Conservation (phyloP, 257 asterid genomes). For the Verbena officinalis region DNA sequence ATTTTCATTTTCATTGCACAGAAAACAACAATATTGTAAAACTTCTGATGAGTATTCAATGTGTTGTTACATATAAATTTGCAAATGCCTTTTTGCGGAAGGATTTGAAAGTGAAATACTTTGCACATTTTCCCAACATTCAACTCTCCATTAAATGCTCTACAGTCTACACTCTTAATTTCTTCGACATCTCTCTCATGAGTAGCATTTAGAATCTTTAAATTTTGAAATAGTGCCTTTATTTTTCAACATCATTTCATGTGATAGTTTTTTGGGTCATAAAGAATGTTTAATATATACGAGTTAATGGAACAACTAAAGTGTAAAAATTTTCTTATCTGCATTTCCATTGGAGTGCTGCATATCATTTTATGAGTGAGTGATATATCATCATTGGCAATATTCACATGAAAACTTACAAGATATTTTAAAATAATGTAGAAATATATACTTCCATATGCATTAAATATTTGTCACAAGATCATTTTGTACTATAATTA, state of each 20-base stretch:
- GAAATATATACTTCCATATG: background rate
- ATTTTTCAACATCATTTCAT: too few relatives aligned
- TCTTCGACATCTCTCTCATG: slow-evolving; percentile 19
- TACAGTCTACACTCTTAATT: background rate
- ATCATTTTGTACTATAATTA: background rate
- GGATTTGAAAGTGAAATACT: slow-evolving; percentile 10
- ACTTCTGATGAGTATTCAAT: slow-evolving; percentile 1
- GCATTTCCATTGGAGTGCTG: too few relatives aligned
- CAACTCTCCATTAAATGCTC: slow-evolving; percentile 15
- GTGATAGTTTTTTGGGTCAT: too few relatives aligned
- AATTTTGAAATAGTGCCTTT: background rate
- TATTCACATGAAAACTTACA: background rate
- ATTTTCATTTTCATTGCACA: background rate
- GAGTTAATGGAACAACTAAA: too few relatives aligned
- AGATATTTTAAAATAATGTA: background rate
- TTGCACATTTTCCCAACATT: slow-evolving; percentile 12
- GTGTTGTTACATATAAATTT: background rate
- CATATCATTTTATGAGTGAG: background rate
- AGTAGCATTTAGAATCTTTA: slow-evolving; percentile 21
- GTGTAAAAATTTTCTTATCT: too few relatives aligned
- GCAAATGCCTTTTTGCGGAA: slow-evolving; percentile 10
- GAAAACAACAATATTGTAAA: slow-evolving; percentile 21
- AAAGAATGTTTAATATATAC: too few relatives aligned
- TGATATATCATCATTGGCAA: background rate
- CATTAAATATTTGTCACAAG: slow-evolving; percentile 1